Evolutionary conservation across 2,329 filamentous ascomycete genomes (phyloP), one percentile per base, ranked within the genome.

Genomic region (Fragosphaeria purpurea): DNA sequence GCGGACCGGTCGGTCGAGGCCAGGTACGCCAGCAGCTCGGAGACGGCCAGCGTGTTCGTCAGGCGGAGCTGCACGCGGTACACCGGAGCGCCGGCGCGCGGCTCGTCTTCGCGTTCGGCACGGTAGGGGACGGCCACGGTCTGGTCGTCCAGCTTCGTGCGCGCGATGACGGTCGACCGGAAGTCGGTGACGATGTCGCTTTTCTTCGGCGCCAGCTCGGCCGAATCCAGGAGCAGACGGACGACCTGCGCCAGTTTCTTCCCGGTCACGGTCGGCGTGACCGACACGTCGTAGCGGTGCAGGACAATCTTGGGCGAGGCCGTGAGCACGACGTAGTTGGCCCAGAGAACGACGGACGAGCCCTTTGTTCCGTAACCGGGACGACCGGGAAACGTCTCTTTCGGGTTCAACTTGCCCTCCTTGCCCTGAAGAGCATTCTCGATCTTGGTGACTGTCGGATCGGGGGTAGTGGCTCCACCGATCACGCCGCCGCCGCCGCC

Each of bases 101-200:
- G 58, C 4, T 61, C 59, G 10, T 64, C 61, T 46, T 66, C 60
- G 3, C 53, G 55, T 44, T 68, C 65, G 2, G 49, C 35, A 2
- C 60, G 60, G 53, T 67, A 68, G 1, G 33, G 38, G 7, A 64
- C 34, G 1, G 39, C 31, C 6, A 43, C 10, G 4, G 9, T 9
- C 8, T 48, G 46, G 40, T 53, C 50, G 3, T 51, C 44, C 7
- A 67, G 48, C 31, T 57, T 53, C 9, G 40, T 50, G 2, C 56
- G 58, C 6, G 64, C 57, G 34, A 69, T 56, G 1, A 69, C 50
- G 0, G 59, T 65, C 1, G 62, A 60, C 50, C 53, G 61, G 55
- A 67, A 68, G 49, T 67, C 66, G 2, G 62, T 65, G 11, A 63
- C 62, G 4, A 67, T 50, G 46, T 62, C 56, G 10, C 43, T 39